Conservation (phyloP, 164 flowering plant species). For the grape (Vitis vinifera) region DNA sequence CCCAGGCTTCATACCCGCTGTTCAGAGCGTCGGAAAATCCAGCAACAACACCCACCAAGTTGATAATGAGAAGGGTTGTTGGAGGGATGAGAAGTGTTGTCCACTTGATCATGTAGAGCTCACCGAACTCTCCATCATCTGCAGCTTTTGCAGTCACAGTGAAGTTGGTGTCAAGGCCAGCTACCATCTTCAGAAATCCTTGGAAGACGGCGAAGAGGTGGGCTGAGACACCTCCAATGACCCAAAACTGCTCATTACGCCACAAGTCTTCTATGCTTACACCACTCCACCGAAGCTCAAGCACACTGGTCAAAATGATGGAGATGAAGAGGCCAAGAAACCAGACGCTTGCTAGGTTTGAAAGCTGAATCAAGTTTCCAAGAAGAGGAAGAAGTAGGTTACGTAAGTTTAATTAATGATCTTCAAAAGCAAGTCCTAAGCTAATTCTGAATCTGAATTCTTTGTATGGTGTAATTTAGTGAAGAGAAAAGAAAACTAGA, state of each 20-base stretch:
- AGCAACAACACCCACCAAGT: constrained; percentile 90
- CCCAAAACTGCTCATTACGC: constrained; percentile 99
- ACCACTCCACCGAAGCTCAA: constrained; percentile 96
- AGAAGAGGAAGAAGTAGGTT: not conserved
- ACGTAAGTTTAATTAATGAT: no score
- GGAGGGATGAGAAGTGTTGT: constrained; percentile 93
- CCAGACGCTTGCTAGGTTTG: constrained; percentile 76
- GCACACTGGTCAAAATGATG: constrained; percentile 84
- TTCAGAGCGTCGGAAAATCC: constrained; percentile 93
- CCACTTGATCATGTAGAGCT: constrained; percentile 89
- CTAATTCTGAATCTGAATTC: no score
- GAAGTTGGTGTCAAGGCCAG: constrained; percentile 93
- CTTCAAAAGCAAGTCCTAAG: no score
- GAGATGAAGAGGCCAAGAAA: constrained; percentile 91
- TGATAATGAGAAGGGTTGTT: constrained; percentile 79
- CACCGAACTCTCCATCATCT: constrained; percentile 83
- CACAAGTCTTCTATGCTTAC: constrained; percentile 88
- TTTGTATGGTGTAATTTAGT: no score
- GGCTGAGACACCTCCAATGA: constrained; percentile 97
- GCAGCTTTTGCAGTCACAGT: constrained; percentile 88
- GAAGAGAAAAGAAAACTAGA: no score
- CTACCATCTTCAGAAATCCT: constrained; percentile 85
- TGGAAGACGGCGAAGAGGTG: constrained; percentile 98
- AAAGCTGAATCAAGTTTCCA: constrained; percentile 52
- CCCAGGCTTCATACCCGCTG: constrained; percentile 94